A percentile compares a stretch with the other conserved stretches of the same genome.
These are phyloP conservation scores for Arctium lappa DNA, from an alignment of 129 eudicot genomes.

Conservation along the genomic window DNA sequence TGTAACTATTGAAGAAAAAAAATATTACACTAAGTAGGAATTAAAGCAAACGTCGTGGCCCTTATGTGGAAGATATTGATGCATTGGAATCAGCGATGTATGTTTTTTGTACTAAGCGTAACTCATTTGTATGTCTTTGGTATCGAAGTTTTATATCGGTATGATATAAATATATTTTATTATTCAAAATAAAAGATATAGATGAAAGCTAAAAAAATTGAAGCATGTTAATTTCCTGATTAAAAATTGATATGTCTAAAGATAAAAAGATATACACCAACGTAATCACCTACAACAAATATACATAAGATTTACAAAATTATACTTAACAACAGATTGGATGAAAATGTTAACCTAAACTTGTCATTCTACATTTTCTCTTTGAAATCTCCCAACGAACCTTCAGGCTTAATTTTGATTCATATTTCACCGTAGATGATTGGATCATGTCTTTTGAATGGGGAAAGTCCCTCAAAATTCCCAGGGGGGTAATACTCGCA, in stretches of 20 bases:
- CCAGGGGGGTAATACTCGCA: conserved; percentile 59
- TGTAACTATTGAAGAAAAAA: no score
- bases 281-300: background rate
- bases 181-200: background rate
- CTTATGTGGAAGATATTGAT: background rate
- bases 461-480: conserved; percentile 39
- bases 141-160: background rate
- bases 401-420: background rate
- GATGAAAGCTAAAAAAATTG: background rate
- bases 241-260: background rate
- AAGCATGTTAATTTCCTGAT: background rate
- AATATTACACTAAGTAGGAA: no score
- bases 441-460: conserved; percentile 33
- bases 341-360: background rate
- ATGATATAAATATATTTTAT: background rate
- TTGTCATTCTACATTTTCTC: conserved; percentile 3
- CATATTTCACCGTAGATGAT: conserved; percentile 7
- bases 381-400: background rate
- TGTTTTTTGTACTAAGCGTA: background rate
- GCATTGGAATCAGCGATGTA: background rate
- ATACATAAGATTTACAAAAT: background rate
- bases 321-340: background rate
- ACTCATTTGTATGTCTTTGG: background rate
- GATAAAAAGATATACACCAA: background rate
- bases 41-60: no score